phyloP scores from a whole-genome alignment of 2,329 filamentous ascomycete genomes.

The Apiospora pterosperma region DNA sequence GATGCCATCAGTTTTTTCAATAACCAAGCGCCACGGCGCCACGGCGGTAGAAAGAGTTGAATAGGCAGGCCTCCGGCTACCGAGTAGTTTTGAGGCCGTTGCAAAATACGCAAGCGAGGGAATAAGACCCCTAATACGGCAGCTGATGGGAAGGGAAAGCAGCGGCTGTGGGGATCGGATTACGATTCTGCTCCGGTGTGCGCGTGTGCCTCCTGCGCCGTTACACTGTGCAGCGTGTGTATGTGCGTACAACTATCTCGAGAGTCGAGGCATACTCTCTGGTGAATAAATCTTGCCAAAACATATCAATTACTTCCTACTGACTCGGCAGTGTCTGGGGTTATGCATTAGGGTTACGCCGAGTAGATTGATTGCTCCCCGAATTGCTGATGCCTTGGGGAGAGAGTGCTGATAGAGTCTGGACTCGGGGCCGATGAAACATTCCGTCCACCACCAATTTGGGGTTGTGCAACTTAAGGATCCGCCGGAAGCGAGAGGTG shows the following conservation, averaged over 20 bases:
- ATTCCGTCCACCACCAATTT: neutral
- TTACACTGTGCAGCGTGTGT: neutral
- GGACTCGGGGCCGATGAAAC: neutral
- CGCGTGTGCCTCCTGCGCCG: neutral
- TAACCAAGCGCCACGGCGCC: neutral
- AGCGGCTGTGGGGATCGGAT: neutral
- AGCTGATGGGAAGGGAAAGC: too few relatives aligned
- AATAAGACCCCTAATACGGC: neutral
- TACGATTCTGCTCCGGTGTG: neutral
- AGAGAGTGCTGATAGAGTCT: neutral
- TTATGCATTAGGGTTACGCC: too few relatives aligned
- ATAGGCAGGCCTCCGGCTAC: neutral
- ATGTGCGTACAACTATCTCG: too few relatives aligned
- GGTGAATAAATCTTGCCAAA: too few relatives aligned
- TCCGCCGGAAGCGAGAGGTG: neutral
- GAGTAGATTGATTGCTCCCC: too few relatives aligned
- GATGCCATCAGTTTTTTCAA: too few relatives aligned
- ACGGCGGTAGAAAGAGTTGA: neutral
- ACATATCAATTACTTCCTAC: too few relatives aligned
- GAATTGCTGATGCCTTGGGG: neutral
- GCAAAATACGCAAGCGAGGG: neutral
- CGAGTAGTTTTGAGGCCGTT: neutral
- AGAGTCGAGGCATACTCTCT: too few relatives aligned
- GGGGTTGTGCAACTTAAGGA: neutral
- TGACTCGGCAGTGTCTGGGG: too few relatives aligned